phyloP scores from a whole-genome alignment of 2,329 filamentous ascomycete genomes.

The Trichoderma endophyticum region DNA sequence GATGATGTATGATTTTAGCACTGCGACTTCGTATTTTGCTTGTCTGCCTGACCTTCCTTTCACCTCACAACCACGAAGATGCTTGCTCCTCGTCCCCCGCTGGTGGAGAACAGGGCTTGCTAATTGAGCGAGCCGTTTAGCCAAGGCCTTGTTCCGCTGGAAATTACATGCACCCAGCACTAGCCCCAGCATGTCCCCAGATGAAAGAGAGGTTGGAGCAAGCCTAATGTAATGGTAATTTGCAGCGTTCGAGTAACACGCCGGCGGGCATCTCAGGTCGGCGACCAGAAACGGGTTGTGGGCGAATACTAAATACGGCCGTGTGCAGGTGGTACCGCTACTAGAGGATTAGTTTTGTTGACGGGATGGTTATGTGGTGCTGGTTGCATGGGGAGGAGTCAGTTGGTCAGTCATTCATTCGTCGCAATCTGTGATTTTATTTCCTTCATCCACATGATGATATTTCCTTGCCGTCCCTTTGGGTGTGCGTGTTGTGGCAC shows the following conservation, averaged over 20 bases:
- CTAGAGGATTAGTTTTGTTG: not conserved
- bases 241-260: not conserved
- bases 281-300: not conserved
- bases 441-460: not conserved
- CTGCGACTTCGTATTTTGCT: slow-evolving; percentile 9
- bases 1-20: slow-evolving; percentile 4
- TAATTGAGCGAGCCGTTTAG: not conserved
- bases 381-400: not conserved
- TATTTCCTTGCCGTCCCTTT: not conserved
- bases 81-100: not conserved
- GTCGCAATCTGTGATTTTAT: not conserved
- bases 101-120: not conserved
- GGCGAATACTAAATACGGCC: not conserved
- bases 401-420: no score
- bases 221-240: not conserved
- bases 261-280: not conserved
- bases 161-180: not conserved
- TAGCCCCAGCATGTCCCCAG: not conserved
- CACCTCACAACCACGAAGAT: not conserved
- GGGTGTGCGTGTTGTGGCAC: not conserved
- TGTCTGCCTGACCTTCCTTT: not conserved
- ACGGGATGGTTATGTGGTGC: not conserved
- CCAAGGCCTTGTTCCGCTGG: not conserved
- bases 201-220: not conserved
- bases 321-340: not conserved